phyloP scores from a whole-genome alignment of 1,284 basidiomycete species.

The Fistulinella staudtii region DNA sequence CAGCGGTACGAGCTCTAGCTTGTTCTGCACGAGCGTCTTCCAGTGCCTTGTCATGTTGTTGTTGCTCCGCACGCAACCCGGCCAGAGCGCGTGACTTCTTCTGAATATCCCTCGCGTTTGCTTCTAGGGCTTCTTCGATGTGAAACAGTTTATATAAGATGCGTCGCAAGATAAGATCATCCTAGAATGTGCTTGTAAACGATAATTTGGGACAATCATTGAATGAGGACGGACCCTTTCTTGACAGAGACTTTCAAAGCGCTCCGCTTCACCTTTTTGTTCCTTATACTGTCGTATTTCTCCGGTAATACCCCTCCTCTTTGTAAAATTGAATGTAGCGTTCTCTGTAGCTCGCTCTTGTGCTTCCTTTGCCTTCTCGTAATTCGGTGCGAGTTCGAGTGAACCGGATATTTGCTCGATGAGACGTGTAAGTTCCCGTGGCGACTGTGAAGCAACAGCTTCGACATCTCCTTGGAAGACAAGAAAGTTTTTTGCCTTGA shows the following conservation, averaged over 20 bases:
- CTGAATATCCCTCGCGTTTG: constrained; percentile 67
- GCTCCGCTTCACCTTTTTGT: constrained; percentile 91
- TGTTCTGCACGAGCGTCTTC: constrained; percentile 77
- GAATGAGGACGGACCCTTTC: constrained; percentile 52
- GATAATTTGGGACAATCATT: background rate
- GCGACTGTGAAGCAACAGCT: constrained; percentile 93
- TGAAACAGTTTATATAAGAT: constrained; percentile 90
- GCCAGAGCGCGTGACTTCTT: constrained; percentile 68
- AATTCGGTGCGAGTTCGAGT: constrained; percentile 83
- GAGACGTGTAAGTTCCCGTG: constrained; percentile 84
- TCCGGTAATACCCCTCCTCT: constrained; percentile 87
- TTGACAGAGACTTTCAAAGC: constrained; percentile 76
- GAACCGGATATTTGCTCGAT: constrained; percentile 97
- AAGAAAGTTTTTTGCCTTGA: constrained; percentile 99
- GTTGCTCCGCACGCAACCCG: constrained; percentile 66
- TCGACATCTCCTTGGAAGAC: constrained; percentile 99
- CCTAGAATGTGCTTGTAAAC: constrained; percentile 42
- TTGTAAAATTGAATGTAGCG: constrained; percentile 91
- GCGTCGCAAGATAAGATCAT: constrained; percentile 77
- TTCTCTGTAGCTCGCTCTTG: constrained; percentile 92
- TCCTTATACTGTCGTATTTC: constrained; percentile 98
- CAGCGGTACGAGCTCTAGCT: constrained; percentile 69
- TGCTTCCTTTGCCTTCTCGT: constrained; percentile 83
- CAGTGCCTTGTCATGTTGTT: constrained; percentile 64
- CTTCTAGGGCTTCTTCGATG: constrained; percentile 78